A percentile compares a stretch with the other conserved stretches of the same genome.
phyloP scores from a whole-genome alignment of 2,329 filamentous ascomycete species.

The Diaporthe caulivora region DNA sequence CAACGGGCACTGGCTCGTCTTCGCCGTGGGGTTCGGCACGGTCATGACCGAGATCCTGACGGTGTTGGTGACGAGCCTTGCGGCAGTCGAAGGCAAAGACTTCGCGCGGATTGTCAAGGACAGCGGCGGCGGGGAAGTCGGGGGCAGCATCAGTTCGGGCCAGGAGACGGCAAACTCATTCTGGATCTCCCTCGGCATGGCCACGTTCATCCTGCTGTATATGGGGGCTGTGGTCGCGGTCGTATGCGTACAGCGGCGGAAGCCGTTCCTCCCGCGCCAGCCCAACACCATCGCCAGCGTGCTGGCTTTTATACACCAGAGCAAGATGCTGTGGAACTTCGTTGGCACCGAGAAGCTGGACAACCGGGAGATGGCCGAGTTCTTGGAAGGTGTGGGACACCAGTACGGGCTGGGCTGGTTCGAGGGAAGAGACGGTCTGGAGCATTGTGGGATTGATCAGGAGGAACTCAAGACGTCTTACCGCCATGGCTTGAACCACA shows the following conservation, averaged over 20 bases:
- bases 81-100: slow-evolving; percentile 72
- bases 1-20: slow-evolving; percentile 75
- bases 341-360: slow-evolving; percentile 76
- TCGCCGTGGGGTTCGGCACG: slow-evolving; percentile 77
- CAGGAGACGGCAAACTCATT: slow-evolving; percentile 75
- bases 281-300: slow-evolving; percentile 83
- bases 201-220: slow-evolving; percentile 74
- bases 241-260: slow-evolving; percentile 72
- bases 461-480: slow-evolving; percentile 77
- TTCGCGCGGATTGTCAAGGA: slow-evolving; percentile 58
- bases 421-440: slow-evolving; percentile 76
- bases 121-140: slow-evolving; percentile 34
- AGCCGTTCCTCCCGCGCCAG: slow-evolving; percentile 81
- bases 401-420: slow-evolving; percentile 85
- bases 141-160: slow-evolving; percentile 58
- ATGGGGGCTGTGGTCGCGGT: slow-evolving; percentile 70
- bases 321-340: slow-evolving; percentile 83
- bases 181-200: slow-evolving; percentile 72
- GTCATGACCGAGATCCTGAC: slow-evolving; percentile 81
- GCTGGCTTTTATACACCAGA: slow-evolving; percentile 83
- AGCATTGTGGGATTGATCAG: slow-evolving; percentile 83
- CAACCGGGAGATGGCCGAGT: slow-evolving; percentile 70
- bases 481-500: slow-evolving; percentile 70
- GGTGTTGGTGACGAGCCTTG: slow-evolving; percentile 75
- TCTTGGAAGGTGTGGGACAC: slow-evolving; percentile 71